Evolutionary conservation across 331 rosid species (phyloP), one percentile per base, ranked within the genome.

Genomic region (Pyrus hybrid): DNA sequence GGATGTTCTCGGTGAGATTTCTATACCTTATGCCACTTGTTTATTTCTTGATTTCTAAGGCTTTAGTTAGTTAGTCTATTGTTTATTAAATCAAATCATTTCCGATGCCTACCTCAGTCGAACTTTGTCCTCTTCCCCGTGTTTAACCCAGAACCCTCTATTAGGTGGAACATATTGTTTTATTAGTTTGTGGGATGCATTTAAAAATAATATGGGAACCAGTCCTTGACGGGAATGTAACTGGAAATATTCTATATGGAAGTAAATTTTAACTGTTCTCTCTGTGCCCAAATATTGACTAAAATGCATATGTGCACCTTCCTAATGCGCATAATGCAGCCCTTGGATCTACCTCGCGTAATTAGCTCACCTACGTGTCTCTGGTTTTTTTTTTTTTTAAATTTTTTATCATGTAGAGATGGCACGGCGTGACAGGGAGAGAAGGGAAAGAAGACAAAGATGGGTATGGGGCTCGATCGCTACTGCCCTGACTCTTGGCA

Each of bases 381-480:
- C 32, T 79, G 45, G 4, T 37, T 37, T 37, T 9, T 29, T 3
- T 9, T 2, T 9, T 2, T 37, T 26, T 3, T n/a, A n/a, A n/a
- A 0, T 28, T 72, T 49, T 60, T 12, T 74, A 51, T 17, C 61
- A 62, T 78, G 53, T 63, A 95, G 99, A 91, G 85, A 73, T 76
- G 87, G 89, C 96, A 5, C 85, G 98, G 72, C 93, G 91, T 1
- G 93, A 85, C 79, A 89, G 99, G 82, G 90, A 88, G 74, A 80
- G 84, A 47, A 92, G 74, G 79, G 87, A 82, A 26, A 85, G 81
- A 79, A 86, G 85, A 85, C 98, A 91, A 23, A 92, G 85, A 77
- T 95, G 99, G 99, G 72, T 95, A 29, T 92, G 99, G 99, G 96
- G 97, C 30, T 87, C 93, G 21, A 82, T 92, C 26, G 88, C 91